Evolutionary conservation across 305 asterid species (phyloP).

Genomic region (Ajuga reptans): DNA sequence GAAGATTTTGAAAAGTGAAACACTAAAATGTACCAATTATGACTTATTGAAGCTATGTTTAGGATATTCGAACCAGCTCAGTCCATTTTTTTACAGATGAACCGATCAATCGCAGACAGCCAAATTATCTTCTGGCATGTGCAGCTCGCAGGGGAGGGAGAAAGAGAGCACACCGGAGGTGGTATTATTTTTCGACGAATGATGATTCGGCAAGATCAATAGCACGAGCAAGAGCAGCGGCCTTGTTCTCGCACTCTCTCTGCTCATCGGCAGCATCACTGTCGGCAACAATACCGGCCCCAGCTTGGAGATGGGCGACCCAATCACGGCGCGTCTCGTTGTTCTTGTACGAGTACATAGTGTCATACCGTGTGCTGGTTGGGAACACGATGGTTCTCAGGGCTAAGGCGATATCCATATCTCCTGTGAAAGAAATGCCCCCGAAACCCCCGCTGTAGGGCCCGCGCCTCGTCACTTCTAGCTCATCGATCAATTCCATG

Average conservation of each 20-base stretch:
- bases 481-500: conserved; percentile 80
- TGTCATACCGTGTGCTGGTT: conserved; percentile 51
- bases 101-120: too few relatives aligned
- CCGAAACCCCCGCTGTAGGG: conserved; percentile 98
- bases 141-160: neutral
- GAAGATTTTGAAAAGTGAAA: too few relatives aligned
- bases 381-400: conserved; percentile 87
- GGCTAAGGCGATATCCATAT: conserved; percentile 88
- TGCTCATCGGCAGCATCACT: conserved; percentile 90
- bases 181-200: conserved; percentile 45
- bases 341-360: conserved; percentile 69
- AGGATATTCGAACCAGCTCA: too few relatives aligned
- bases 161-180: neutral
- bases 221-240: conserved; percentile 85
- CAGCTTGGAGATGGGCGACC: conserved; percentile 91
- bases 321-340: conserved; percentile 54
- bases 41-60: too few relatives aligned
- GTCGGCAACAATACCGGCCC: conserved; percentile 91
- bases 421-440: conserved; percentile 79
- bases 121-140: too few relatives aligned
- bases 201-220: conserved; percentile 94
- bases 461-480: conserved; percentile 79
- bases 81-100: too few relatives aligned
- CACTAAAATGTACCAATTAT: too few relatives aligned
- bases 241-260: conserved; percentile 85